Conservation (phyloP, 345 rosid genomes). For the Eucalyptus curtisii region DNA sequence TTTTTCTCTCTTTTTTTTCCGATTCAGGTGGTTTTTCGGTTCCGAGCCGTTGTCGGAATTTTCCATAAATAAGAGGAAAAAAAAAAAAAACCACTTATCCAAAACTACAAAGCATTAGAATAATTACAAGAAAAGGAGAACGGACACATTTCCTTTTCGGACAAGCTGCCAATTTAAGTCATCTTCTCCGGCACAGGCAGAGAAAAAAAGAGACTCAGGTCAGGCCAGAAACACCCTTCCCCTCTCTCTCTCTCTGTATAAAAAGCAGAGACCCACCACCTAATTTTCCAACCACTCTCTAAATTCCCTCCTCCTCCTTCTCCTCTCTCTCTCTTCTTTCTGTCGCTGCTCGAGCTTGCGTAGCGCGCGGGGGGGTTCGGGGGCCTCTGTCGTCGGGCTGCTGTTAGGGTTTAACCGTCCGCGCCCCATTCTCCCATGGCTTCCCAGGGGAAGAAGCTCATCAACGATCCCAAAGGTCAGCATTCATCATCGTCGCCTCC, state of each 20-base stretch:
- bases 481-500: not conserved
- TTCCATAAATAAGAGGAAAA: not conserved
- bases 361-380: not conserved
- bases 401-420: not conserved
- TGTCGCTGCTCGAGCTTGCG: not conserved
- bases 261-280: not conserved
- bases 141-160: not conserved
- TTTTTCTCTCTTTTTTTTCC: not conserved
- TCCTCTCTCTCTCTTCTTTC: not conserved
- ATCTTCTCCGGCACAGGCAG: not conserved
- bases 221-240: not conserved
- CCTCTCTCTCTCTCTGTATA: not conserved
- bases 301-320: not conserved
- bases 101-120: not conserved
- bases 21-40: not conserved
- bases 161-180: not conserved
- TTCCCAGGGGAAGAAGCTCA: constrained; percentile 74
- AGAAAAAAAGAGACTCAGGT: not conserved
- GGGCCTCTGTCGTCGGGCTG: not conserved
- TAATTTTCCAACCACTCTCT: not conserved
- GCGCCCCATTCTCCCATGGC: constrained; percentile 36
- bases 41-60: not conserved
- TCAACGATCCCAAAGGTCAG: constrained; percentile 70
- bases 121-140: not conserved
- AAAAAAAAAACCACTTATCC: not conserved